phyloP scores from a whole-genome alignment of 129 eudicot species.

The Flaveria brownii region DNA sequence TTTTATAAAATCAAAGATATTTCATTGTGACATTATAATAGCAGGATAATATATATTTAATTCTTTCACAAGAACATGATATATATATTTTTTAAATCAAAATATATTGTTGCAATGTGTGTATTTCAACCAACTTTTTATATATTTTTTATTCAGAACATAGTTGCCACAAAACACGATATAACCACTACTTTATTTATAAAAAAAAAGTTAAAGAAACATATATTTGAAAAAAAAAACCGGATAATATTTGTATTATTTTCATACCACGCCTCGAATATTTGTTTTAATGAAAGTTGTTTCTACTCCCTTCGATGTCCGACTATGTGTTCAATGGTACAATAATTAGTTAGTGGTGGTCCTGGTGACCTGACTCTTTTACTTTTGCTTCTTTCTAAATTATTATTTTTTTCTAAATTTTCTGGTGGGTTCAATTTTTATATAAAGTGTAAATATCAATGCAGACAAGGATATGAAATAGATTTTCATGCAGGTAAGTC shows the following conservation, averaged over 20 bases:
- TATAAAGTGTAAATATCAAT: background rate
- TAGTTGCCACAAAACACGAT: no score
- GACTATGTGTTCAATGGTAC: background rate
- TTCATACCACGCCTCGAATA: background rate
- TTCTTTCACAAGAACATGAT: no score
- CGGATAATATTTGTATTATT: background rate
- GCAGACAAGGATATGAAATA: background rate
- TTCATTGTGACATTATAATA: no score
- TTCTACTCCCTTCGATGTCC: background rate
- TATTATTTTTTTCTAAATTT: background rate
- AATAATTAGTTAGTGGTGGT: slow-evolving; percentile 19
- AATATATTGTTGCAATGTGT: no score
- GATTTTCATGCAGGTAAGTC: background rate
- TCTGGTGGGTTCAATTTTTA: slow-evolving; percentile 11
- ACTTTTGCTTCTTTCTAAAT: background rate
- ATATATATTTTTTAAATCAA: no score
- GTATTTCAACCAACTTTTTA: no score
- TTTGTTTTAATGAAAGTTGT: background rate
- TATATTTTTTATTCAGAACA: no score
- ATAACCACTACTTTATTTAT: no score
- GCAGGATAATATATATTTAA: no score
- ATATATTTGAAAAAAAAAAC: background rate
- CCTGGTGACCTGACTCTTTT: slow-evolving; percentile 9
- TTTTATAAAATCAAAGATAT: no score
- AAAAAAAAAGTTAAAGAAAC: no score